phyloP scores from a whole-genome alignment of 192 early-diverging fungal genomes.

The Allomyces arbusculus region DNA sequence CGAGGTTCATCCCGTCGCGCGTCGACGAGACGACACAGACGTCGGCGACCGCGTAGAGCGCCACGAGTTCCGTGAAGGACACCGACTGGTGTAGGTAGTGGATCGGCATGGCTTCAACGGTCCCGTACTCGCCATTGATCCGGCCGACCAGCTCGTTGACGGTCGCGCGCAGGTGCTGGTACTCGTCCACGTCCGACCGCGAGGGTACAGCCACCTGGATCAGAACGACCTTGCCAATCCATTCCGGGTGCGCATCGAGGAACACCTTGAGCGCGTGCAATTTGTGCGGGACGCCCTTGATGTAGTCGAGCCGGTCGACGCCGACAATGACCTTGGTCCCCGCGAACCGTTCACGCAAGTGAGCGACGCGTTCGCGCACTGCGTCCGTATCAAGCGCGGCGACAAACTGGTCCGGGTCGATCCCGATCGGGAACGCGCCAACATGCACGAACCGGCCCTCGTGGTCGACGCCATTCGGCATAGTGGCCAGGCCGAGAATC shows the following conservation, averaged over 20 bases:
- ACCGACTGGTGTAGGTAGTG: slow-evolving; percentile 97
- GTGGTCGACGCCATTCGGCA: slow-evolving; percentile 83
- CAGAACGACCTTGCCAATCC: slow-evolving; percentile 79
- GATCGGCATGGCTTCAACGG: slow-evolving; percentile 93
- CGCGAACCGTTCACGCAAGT: slow-evolving; percentile 63
- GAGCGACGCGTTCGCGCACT: slow-evolving; percentile 53
- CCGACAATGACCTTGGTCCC: slow-evolving; percentile 83
- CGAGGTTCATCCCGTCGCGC: slow-evolving; percentile 98
- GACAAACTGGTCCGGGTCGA: slow-evolving; percentile 83
- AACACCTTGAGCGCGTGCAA: slow-evolving; percentile 89
- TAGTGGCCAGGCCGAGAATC: slow-evolving; percentile 78
- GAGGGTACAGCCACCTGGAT: slow-evolving; percentile 97
- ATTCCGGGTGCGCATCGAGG: slow-evolving; percentile 68
- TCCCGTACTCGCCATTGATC: slow-evolving; percentile 89
- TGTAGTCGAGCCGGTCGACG: slow-evolving; percentile 97
- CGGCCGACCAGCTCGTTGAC: slow-evolving; percentile 96
- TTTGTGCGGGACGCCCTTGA: slow-evolving; percentile 99
- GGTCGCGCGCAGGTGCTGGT: slow-evolving; percentile 73
- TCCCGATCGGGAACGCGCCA: slow-evolving; percentile 97
- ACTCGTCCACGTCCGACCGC: slow-evolving; percentile 95
- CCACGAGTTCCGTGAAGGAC: slow-evolving; percentile 79
- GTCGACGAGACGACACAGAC: slow-evolving; percentile 94
- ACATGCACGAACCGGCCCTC: slow-evolving; percentile 86
- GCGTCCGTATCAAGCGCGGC: slow-evolving; percentile 51
- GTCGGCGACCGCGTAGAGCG: slow-evolving; percentile 89